Evolutionary conservation across 2,329 filamentous ascomycete species (phyloP), one percentile per base, ranked within the genome.

Genomic region (Bipolaris cookei): DNA sequence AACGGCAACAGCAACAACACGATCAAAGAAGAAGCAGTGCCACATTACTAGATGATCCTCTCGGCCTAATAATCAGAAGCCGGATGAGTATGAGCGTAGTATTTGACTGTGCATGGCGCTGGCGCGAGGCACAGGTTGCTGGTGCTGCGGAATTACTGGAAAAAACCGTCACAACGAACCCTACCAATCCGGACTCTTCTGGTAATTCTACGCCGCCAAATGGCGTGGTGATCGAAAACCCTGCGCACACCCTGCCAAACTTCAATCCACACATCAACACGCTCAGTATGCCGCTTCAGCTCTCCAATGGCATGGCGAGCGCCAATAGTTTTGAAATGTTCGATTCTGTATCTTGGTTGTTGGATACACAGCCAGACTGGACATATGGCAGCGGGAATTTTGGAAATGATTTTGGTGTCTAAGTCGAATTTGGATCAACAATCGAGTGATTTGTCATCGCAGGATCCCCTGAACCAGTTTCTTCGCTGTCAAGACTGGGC

Each of bases 271-370:
- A 76, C 52, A 63, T 77, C 30, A 75, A 74, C 37, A 74, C 73
- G 8, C 56, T 76, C 10, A 79, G 61, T 82, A 83, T 65, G 71
- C 72, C 70, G 11, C 89, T 90, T 61, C 83, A 85, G 63, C 84
- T 90, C 53, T 85, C 86, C 8, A 89, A 87, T 67, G 75, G 66
- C 14, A 69, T 71, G 51, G 75, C 60, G 43, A 80, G 67, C 61
- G 76, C 77, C 43, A 79, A 77, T 46, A 77, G 76, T 43, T 80
- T 78, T 32, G 78, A 96, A 74, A 91, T 96, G 60, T 97, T 96
- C 71, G 92, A 97, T 77, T 91, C 93, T 1, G 83, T 97, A 68
- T 91, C 94, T 75, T 97, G 93, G 93, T 92, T 96, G 82, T 81
- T 97, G 58, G 93, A 97, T 74, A 91, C 92, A 89, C 74, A 76